phyloP scores from a whole-genome alignment of 2,329 filamentous ascomycete species.

The Dactylellina leptospora region DNA sequence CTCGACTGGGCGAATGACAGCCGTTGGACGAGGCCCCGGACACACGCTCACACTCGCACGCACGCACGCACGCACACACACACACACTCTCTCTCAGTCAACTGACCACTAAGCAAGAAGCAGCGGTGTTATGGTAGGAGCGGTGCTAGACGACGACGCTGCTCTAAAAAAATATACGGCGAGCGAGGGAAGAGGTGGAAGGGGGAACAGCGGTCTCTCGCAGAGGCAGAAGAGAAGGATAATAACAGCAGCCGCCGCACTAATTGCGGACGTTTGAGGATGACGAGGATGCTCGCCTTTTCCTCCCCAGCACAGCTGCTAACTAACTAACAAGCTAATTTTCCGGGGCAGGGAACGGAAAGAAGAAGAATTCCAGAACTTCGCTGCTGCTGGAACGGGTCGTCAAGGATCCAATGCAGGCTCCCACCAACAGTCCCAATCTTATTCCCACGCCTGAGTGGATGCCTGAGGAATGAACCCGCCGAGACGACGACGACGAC shows the following conservation, averaged over 20 bases:
- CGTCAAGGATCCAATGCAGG: conserved; percentile 47
- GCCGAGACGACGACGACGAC: background rate
- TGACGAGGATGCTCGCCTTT: conserved; percentile 48
- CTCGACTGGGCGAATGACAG: background rate
- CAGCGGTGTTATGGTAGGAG: no score
- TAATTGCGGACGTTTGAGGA: conserved; percentile 33
- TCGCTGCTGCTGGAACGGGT: conserved; percentile 29
- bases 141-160: no score
- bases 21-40: no score
- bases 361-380: conserved; percentile 44
- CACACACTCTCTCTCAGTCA: no score
- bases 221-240: no score
- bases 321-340: conserved; percentile 23
- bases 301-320: background rate
- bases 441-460: background rate
- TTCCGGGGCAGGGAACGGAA: conserved; percentile 46
- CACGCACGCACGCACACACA: no score
- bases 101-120: no score
- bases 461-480: background rate
- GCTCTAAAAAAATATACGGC: no score
- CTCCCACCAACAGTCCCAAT: background rate
- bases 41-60: no score
- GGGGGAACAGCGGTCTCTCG: no score
- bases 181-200: no score
- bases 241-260: background rate